These are phyloP conservation scores for Termitomyces titanicus DNA, from an alignment of 768 basidiomycete species.

Conservation along the genomic window DNA sequence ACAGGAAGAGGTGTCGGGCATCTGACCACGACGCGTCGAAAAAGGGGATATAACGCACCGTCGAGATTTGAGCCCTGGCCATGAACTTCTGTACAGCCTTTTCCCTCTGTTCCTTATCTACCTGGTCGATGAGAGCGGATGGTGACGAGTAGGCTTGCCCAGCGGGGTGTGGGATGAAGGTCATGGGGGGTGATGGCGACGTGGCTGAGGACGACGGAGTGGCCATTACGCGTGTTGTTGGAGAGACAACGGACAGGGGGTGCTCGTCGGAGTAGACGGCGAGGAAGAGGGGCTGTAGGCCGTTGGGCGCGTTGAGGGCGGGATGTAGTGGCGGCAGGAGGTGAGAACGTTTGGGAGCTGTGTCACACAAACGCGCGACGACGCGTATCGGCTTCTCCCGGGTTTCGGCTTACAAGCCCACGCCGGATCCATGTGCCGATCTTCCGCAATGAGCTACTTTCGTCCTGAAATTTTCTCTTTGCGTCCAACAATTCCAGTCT, in stretches of 20 bases:
- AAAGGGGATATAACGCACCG: slow-evolving; percentile 52
- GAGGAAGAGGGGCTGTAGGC: slow-evolving; percentile 32
- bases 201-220: slow-evolving; percentile 80
- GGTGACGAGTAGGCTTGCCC: slow-evolving; percentile 34
- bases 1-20: not conserved
- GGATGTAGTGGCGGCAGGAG: slow-evolving; percentile 21
- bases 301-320: slow-evolving; percentile 31
- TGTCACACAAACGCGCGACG: slow-evolving; percentile 45
- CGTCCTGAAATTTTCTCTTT: not conserved
- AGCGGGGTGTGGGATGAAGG: slow-evolving; percentile 49
- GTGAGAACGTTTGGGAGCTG: slow-evolving; percentile 31
- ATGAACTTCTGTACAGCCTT: slow-evolving; percentile 72
- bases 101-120: slow-evolving; percentile 59
- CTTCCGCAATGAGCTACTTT: slow-evolving; percentile 19
- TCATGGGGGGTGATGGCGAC: slow-evolving; percentile 74
- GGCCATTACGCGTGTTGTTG: slow-evolving; percentile 55
- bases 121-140: slow-evolving; percentile 33
- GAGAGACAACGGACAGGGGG: slow-evolving; percentile 12
- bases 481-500: not conserved
- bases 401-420: slow-evolving; percentile 35
- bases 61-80: slow-evolving; percentile 75
- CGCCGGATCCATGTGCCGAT: slow-evolving; percentile 24
- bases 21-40: slow-evolving; percentile 44
- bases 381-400: slow-evolving; percentile 52
- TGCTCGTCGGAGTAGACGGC: slow-evolving; percentile 28